phyloP scores from a whole-genome alignment of 106 monocot genomes.

The Phalaenopsis aphrodite region DNA sequence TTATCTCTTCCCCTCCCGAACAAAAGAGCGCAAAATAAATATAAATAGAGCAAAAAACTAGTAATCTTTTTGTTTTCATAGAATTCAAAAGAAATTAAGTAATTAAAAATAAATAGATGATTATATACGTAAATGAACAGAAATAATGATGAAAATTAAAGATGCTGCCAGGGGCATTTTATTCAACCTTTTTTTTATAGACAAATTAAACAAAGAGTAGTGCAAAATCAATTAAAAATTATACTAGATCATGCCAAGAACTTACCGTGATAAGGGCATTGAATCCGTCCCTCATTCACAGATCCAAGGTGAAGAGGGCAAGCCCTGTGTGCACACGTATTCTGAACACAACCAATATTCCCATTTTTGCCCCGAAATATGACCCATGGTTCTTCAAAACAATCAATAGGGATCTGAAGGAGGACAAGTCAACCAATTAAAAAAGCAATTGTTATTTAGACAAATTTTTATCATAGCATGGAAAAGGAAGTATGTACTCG shows the following conservation, averaged over 20 bases:
- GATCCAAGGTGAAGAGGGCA: constrained; percentile 94
- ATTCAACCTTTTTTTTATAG: not conserved
- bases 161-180: too few relatives aligned
- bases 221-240: not conserved
- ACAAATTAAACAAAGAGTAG: not conserved
- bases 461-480: not conserved
- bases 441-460: not conserved
- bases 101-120: too few relatives aligned
- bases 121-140: too few relatives aligned
- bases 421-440: not conserved
- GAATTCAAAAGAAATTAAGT: too few relatives aligned
- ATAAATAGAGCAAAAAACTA: too few relatives aligned
- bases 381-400: constrained; percentile 96
- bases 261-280: constrained; percentile 96
- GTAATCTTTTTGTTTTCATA: too few relatives aligned
- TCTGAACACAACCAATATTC: constrained; percentile 81
- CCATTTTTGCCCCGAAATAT: constrained; percentile 88
- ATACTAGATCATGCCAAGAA: not conserved
- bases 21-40: too few relatives aligned
- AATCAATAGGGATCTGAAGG: constrained; percentile 71
- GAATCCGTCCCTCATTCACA: constrained; percentile 76
- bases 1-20: too few relatives aligned
- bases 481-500: constrained; percentile 4
- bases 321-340: constrained; percentile 94
- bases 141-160: too few relatives aligned